Evolutionary conservation across 2,329 filamentous ascomycete species (phyloP).

Genomic region (Harringtonia aguacate): DNA sequence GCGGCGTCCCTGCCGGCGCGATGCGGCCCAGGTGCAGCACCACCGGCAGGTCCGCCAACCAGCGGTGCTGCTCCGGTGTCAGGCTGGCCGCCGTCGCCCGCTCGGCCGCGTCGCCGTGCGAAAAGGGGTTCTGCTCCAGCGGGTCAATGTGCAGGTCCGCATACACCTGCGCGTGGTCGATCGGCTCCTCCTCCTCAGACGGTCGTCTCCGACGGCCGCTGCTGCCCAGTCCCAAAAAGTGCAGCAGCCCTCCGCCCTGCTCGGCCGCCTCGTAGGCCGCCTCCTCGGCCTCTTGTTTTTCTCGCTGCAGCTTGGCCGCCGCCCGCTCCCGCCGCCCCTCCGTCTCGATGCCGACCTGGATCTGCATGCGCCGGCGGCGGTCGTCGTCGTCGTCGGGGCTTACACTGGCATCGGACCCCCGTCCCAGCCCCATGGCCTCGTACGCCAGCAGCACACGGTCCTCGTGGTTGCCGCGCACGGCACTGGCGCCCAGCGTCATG

Average conservation of each 20-base stretch:
- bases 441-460: slow-evolving; percentile 68
- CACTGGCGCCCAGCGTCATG: slow-evolving; percentile 62
- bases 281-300: slow-evolving; percentile 13
- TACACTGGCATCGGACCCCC: too few relatives aligned
- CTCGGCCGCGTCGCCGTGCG: slow-evolving; percentile 26
- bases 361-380: not conserved
- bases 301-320: slow-evolving; percentile 12
- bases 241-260: not conserved
- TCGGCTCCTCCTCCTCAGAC: slow-evolving; percentile 3
- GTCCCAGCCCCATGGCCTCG: slow-evolving; percentile 22
- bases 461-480: slow-evolving; percentile 88
- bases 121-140: slow-evolving; percentile 12
- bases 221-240: too few relatives aligned
- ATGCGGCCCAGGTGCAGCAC: slow-evolving; percentile 58
- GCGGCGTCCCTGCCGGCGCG: slow-evolving; percentile 28
- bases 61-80: slow-evolving; percentile 49
- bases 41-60: slow-evolving; percentile 63
- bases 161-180: slow-evolving; percentile 6
- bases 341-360: slow-evolving; percentile 3
- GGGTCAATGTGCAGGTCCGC: slow-evolving; percentile 3
- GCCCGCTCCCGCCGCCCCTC: slow-evolving; percentile 9
- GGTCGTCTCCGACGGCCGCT: too few relatives aligned
- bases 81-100: slow-evolving; percentile 47
- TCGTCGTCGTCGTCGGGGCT: not conserved
- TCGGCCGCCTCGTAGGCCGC: not conserved